Base-by-base conservation (phyloP, 371 early-diverging fungal genomes). In the Entomophthora muscae region DNA sequence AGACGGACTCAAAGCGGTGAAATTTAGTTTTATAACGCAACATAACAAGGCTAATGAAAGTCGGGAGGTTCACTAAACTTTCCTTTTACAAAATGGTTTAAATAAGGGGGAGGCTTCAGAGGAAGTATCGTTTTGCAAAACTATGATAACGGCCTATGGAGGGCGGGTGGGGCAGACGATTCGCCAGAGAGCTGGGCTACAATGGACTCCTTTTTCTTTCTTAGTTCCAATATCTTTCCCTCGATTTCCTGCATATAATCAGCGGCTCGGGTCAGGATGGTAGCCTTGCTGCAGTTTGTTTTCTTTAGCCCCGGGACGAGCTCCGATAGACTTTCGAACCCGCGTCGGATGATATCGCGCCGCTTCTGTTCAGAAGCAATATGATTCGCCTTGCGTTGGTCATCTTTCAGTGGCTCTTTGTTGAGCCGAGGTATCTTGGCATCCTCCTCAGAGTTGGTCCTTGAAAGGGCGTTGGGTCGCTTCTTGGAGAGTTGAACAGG, bases 301-400 rank as follows among this genome's bases (percentile, higher is more conserved):
- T 77, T 76, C 32, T 73, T 77, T 33, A 90, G 73, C 1, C 82
- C 75, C 33, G 93, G 93, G 1, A 92, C 89, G 33, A 91, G 76
- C 53, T 84, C 83, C 31, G 83, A 80, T 57, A 93, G 80, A 70
- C 86, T 81, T 67, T 86, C 86, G 71, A 90, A 90, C 10, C 91
- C 90, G 21, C 76, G 70, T 32, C 88, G 75, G 68, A 92, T 93
- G 67, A 86, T 88, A 53, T 86, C 85, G 32, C 94, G 77, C 64
- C 94, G 83, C 69, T 90, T 88, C 69, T 93, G 89, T 72, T 93
- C 94, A 7, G 88, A 87, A 0, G 88, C 90, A 71, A 95, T 94
- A 72, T 95, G 96, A 73, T 94, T 95, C 2, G 90, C 86, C 63
- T 89, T 83, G 72, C 95, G 94, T 68, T 94, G 91, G n/a, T 86